These are phyloP conservation scores for Ophiostoma quercus DNA, from an alignment of 2,329 filamentous ascomycete genomes.

Conservation along the genomic window DNA sequence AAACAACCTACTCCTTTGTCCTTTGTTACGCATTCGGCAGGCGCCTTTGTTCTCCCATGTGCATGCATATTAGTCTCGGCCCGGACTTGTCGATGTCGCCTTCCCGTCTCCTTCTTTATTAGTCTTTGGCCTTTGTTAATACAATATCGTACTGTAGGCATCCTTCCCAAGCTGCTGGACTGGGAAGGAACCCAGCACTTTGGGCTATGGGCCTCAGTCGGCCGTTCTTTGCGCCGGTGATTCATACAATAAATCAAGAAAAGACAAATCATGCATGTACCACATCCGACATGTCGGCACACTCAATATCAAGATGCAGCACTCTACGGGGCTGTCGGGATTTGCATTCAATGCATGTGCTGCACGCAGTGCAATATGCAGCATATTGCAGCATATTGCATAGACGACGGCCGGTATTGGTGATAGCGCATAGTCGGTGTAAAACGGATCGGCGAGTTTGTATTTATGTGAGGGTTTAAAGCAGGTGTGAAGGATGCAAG, in stretches of 20 bases:
- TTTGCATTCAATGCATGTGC: background rate
- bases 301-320: background rate
- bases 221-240: background rate
- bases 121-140: no score
- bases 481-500: background rate
- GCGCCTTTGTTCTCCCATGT: background rate
- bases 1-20: no score
- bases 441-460: background rate
- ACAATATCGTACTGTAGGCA: no score
- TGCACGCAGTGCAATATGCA: background rate
- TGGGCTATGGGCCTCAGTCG: background rate
- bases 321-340: background rate
- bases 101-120: background rate
- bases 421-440: background rate
- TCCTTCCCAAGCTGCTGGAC: slow-evolving; percentile 3
- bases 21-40: background rate
- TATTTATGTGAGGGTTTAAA: background rate
- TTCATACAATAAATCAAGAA: background rate
- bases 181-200: no score
- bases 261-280: background rate
- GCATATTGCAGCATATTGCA: background rate
- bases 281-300: background rate
- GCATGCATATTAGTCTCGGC: background rate
- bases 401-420: background rate
- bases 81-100: background rate